Conservation (phyloP, 177 flowering plant genomes). For the Tripterygium wilfordii region DNA sequence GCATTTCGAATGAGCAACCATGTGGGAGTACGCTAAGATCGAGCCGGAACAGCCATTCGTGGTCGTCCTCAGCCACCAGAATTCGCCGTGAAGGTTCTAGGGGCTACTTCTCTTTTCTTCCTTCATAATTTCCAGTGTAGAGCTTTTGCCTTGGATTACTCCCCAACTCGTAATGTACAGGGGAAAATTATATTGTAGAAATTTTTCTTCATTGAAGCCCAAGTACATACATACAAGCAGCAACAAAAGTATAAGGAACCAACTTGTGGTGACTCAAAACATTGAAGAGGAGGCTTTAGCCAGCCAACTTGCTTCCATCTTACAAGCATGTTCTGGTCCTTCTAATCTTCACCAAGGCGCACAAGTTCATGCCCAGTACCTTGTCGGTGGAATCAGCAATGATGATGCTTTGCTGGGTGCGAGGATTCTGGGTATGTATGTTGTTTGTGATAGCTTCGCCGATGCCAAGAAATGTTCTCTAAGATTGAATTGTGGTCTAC, state of each 20-base stretch:
- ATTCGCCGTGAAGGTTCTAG: too few species aligned
- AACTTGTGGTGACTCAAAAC: not conserved
- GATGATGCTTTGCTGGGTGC: slow-evolving; percentile 28
- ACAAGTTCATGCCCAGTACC: slow-evolving; percentile 62
- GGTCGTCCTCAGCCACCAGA: too few species aligned
- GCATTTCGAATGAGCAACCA: too few species aligned
- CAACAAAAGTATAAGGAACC: not conserved
- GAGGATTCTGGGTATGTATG: slow-evolving; percentile 59
- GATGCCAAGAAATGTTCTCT: slow-evolving; percentile 50
- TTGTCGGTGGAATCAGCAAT: slow-evolving; percentile 38
- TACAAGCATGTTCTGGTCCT: slow-evolving; percentile 27
- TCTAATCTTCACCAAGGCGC: slow-evolving; percentile 31
- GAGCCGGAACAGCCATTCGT: too few species aligned
- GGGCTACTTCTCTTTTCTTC: too few species aligned
- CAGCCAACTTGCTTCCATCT: slow-evolving; percentile 19
- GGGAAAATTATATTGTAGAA: too few species aligned
- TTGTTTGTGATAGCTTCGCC: slow-evolving; percentile 32
- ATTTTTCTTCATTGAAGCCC: too few species aligned
- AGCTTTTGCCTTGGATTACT: too few species aligned
- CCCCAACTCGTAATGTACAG: too few species aligned
- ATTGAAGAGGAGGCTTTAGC: slow-evolving; percentile 7
- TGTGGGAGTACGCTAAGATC: too few species aligned
- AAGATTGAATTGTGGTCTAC: slow-evolving; percentile 31
- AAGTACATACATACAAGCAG: not conserved
- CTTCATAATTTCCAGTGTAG: too few species aligned